Percentiles rank a stretch among this genome's conserved stretches.
These are phyloP conservation scores for Amanita jacksonii DNA, from an alignment of 768 basidiomycete genomes.

Conservation along the genomic window DNA sequence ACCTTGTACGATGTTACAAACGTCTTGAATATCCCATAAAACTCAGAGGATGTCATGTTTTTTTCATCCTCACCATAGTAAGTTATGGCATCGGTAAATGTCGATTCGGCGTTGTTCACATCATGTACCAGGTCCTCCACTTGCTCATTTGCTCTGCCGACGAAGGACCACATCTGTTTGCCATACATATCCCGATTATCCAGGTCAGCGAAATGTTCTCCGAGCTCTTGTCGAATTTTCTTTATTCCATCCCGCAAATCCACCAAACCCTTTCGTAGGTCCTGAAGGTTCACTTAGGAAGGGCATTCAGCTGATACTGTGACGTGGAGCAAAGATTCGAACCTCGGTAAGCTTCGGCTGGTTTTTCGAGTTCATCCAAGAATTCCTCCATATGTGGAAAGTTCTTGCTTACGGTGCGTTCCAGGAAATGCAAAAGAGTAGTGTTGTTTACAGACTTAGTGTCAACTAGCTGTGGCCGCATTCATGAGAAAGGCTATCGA, in stretches of 20 bases:
- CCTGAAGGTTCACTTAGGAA: conserved; percentile 74
- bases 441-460: conserved; percentile 95
- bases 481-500: background rate
- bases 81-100: conserved; percentile 74
- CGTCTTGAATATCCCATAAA: conserved; percentile 95
- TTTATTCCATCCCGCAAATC: conserved; percentile 74
- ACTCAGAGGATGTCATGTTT: conserved; percentile 78
- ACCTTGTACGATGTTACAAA: conserved; percentile 92
- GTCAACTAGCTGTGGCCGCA: conserved; percentile 80
- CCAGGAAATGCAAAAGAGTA: conserved; percentile 90
- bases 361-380: conserved; percentile 79
- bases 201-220: conserved; percentile 69
- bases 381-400: conserved; percentile 86
- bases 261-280: conserved; percentile 65
- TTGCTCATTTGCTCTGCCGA: conserved; percentile 62
- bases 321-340: too few species aligned
- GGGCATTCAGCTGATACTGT: too few species aligned
- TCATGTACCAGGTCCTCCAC: conserved; percentile 82
- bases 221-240: conserved; percentile 69
- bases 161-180: conserved; percentile 87
- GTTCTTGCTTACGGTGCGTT: conserved; percentile 77
- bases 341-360: conserved; percentile 93
- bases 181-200: conserved; percentile 71
- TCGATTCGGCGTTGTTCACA: conserved; percentile 76
- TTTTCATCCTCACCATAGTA: conserved; percentile 95